phyloP scores from a whole-genome alignment of 2,329 filamentous ascomycete genomes.

The Parafenestella ontariensis region DNA sequence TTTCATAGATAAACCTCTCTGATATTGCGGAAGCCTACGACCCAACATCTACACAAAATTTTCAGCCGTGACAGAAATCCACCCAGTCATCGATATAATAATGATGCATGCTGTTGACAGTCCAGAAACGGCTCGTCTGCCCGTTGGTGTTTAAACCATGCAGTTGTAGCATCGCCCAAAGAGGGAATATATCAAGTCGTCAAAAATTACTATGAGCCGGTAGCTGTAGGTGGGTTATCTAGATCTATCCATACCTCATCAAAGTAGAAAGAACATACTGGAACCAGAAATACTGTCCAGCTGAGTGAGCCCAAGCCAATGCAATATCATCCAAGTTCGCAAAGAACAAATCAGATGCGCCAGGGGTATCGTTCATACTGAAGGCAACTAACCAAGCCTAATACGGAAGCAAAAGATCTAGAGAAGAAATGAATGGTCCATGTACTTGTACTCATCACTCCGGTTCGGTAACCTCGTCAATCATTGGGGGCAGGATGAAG shows the following conservation, averaged over 20 bases:
- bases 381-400: conserved; percentile 8
- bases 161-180: not conserved
- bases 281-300: not conserved
- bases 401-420: conserved; percentile 7
- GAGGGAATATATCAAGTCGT: not conserved
- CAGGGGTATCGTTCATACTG: conserved; percentile 16
- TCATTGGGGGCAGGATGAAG: conserved; percentile 53
- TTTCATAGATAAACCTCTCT: not conserved
- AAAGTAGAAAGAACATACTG: not conserved
- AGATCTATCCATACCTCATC: not conserved
- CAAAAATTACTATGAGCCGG: not conserved
- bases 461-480: conserved; percentile 53
- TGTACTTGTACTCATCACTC: conserved; percentile 24
- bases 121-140: not conserved
- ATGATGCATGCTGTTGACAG: not conserved
- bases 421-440: conserved; percentile 4
- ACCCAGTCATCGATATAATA: not conserved
- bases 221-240: not conserved
- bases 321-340: conserved; percentile 7
- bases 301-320: conserved; percentile 4
- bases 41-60: not conserved
- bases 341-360: conserved; percentile 6
- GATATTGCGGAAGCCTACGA: not conserved
- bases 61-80: not conserved
- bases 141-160: not conserved